Evolutionary conservation across 768 basidiomycete genomes (phyloP).

Genomic region (Exidia glandulosa): DNA sequence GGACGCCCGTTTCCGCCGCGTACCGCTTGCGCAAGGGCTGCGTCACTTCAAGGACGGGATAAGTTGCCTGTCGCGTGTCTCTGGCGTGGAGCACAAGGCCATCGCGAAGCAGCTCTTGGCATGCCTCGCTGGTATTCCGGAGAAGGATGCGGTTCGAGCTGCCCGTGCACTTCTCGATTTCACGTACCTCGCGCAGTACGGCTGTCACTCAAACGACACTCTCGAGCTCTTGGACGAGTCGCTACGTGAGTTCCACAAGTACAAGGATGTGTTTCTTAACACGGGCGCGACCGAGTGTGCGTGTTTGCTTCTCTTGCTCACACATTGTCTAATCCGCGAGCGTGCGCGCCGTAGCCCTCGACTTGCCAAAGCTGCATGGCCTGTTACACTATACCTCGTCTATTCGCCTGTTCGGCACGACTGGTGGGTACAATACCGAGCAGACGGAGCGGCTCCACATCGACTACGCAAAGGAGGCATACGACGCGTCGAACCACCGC

Average conservation of each 20-base stretch:
- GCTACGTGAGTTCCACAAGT: constrained; percentile 23
- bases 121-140: not conserved
- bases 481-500: constrained; percentile 37
- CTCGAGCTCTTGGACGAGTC: constrained; percentile 18
- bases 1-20: constrained; percentile 3
- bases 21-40: constrained; percentile 1
- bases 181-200: constrained; percentile 26
- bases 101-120: constrained; percentile 8
- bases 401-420: constrained; percentile 24
- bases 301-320: constrained; percentile 21
- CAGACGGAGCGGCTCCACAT: constrained; percentile 28
- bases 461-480: constrained; percentile 15
- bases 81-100: constrained; percentile 6
- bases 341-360: constrained; percentile 22
- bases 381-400: constrained; percentile 21
- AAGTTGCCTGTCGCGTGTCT: constrained; percentile 5
- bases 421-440: constrained; percentile 31
- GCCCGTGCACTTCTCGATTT: constrained; percentile 26
- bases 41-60: constrained; percentile 9
- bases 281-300: constrained; percentile 2
- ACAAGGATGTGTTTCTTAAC: constrained; percentile 26
- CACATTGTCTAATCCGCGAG: no score
- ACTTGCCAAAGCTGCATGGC: constrained; percentile 34
- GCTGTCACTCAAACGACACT: constrained; percentile 18
- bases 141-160: constrained; percentile 21